Evolutionary conservation across 768 basidiomycete genomes (phyloP).

Genomic region (Leccinum olivaceopallidum): DNA sequence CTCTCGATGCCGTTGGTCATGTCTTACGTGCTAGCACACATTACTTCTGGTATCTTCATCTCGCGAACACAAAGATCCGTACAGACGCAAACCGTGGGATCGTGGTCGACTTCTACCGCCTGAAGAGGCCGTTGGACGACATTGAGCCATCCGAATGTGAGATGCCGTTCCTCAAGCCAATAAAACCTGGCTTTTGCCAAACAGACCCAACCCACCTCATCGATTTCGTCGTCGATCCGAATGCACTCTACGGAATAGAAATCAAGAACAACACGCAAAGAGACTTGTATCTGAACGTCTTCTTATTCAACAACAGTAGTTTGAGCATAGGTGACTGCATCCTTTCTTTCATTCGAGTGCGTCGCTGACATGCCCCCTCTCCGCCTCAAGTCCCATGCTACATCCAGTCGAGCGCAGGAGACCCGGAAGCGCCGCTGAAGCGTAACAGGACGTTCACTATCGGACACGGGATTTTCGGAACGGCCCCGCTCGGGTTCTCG

Average conservation of each 20-base stretch:
- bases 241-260: not conserved
- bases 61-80: not conserved
- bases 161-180: not conserved
- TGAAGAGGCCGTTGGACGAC: not conserved
- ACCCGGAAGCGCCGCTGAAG: not conserved
- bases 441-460: not conserved
- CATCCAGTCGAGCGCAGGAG: not conserved
- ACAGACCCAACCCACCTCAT: not conserved
- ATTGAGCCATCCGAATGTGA: not conserved
- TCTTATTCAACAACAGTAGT: not conserved
- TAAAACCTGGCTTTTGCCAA: not conserved
- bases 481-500: constrained; percentile 1
- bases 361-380: not conserved
- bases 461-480: not conserved
- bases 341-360: not conserved
- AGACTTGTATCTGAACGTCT: not conserved
- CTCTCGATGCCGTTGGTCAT: not conserved
- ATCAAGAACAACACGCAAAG: constrained; percentile 11
- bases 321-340: not conserved
- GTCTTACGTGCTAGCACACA: not conserved
- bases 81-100: not conserved
- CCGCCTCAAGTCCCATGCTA: not conserved
- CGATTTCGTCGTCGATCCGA: not conserved
- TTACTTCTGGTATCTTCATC: not conserved
- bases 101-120: not conserved